phyloP scores from a whole-genome alignment of 257 asterid genomes.

The Fraxinus excelsior region DNA sequence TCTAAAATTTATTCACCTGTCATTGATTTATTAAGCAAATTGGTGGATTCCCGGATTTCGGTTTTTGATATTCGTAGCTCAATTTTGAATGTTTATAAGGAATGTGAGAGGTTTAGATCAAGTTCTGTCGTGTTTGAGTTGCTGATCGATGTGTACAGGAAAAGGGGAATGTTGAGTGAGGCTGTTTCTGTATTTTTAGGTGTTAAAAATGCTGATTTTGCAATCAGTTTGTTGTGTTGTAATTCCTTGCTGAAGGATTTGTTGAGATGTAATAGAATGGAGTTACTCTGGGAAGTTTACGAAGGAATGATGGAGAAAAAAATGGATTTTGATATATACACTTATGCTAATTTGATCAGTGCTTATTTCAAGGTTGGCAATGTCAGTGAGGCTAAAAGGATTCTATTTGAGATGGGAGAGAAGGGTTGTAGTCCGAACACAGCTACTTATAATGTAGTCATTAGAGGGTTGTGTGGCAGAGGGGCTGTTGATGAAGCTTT shows the following conservation, averaged over 20 bases:
- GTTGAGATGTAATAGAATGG: slow-evolving; percentile 55
- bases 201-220: slow-evolving; percentile 38
- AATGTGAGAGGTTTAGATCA: slow-evolving; percentile 40
- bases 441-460: slow-evolving; percentile 65
- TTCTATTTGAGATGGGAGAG: slow-evolving; percentile 63
- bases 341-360: slow-evolving; percentile 58
- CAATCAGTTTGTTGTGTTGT: slow-evolving; percentile 77
- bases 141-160: slow-evolving; percentile 75
- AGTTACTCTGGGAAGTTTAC: slow-evolving; percentile 69
- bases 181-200: slow-evolving; percentile 64
- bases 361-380: slow-evolving; percentile 80
- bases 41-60: slow-evolving; percentile 48
- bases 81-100: slow-evolving; percentile 43
- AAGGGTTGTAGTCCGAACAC: slow-evolving; percentile 59
- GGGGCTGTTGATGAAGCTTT: slow-evolving; percentile 68
- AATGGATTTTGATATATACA: slow-evolving; percentile 57
- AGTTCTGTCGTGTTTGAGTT: slow-evolving; percentile 66
- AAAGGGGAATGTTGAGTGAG: slow-evolving; percentile 64
- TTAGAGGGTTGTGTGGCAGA: slow-evolving; percentile 60
- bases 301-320: slow-evolving; percentile 53
- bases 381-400: slow-evolving; percentile 51
- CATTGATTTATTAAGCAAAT: slow-evolving; percentile 42
- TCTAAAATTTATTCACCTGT: slow-evolving; percentile 59
- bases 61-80: slow-evolving; percentile 51
- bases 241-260: slow-evolving; percentile 81